Conservation (phyloP, 306 rosid species). For the Potentilla sterilis region DNA sequence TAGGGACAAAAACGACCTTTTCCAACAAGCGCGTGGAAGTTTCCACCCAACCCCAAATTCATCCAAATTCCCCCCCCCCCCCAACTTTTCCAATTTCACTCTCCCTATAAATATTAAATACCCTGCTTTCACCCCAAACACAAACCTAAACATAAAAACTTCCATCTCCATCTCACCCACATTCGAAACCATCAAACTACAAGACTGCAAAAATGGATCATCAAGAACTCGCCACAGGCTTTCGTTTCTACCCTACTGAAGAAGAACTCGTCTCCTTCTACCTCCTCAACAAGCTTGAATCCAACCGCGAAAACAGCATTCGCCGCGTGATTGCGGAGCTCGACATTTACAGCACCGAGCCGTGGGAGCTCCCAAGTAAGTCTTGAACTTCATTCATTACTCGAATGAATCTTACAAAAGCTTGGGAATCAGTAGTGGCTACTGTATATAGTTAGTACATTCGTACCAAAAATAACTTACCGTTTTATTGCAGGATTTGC, state of each 20-base stretch:
- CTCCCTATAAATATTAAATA: constrained; percentile 10
- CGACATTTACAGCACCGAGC: constrained; percentile 60
- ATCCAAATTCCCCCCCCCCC: too few relatives aligned
- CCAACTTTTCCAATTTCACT: constrained; percentile 31
- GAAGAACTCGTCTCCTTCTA: constrained; percentile 78
- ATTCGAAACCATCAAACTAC: not conserved
- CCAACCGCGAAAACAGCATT: constrained; percentile 22
- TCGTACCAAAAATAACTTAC: not conserved
- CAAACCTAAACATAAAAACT: not conserved
- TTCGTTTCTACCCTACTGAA: constrained; percentile 82
- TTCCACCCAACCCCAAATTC: constrained; percentile 22
- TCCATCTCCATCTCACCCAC: not conserved
- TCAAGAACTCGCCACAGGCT: constrained; percentile 49
- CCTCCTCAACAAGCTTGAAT: constrained; percentile 56
- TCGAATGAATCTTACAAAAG: not conserved
- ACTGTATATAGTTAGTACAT: not conserved
- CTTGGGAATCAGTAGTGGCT: not conserved
- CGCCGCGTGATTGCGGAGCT: constrained; percentile 57
- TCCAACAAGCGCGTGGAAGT: constrained; percentile 57
- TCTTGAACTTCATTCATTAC: not conserved
- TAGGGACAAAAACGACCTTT: constrained; percentile 17
- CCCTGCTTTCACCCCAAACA: not conserved
- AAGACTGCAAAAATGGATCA: constrained; percentile 10
- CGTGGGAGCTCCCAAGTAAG: constrained; percentile 73
- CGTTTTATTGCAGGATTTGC: constrained; percentile 46